A percentile compares a stretch with the other conserved stretches of the same genome.
phyloP scores from a whole-genome alignment of 352 stramenopile genomes.

The Phytophthora meadii region DNA sequence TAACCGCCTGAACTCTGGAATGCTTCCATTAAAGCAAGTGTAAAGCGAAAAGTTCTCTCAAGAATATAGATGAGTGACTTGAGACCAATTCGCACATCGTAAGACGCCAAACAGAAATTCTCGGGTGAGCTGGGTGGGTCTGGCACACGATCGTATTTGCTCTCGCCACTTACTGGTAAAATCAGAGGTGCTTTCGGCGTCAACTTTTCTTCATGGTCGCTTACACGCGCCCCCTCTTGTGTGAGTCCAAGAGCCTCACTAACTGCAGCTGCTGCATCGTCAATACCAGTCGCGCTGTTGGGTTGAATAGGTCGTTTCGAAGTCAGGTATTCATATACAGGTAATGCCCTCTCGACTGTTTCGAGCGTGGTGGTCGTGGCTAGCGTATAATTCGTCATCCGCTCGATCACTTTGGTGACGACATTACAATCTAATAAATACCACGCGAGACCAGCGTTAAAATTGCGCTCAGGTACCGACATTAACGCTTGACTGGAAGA shows the following conservation, averaged over 20 bases:
- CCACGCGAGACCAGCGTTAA: constrained; percentile 78
- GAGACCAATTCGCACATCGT: constrained; percentile 60
- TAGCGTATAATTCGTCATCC: constrained; percentile 48
- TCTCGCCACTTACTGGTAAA: background rate
- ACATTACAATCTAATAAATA: constrained; percentile 76
- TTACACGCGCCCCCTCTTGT: constrained; percentile 2
- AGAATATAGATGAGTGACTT: constrained; percentile 63
- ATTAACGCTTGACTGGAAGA: constrained; percentile 51
- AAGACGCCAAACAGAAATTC: constrained; percentile 46
- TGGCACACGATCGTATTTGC: background rate
- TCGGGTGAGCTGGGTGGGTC: constrained; percentile 9
- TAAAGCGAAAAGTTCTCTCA: constrained; percentile 71
- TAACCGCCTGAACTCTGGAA: constrained; percentile 77
- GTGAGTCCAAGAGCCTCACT: constrained; percentile 71
- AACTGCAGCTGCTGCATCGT: constrained; percentile 55
- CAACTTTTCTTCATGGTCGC: background rate
- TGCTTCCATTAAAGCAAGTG: constrained; percentile 67
- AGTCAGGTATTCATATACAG: constrained; percentile 11
- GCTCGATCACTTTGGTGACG: constrained; percentile 52
- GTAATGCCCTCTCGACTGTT: constrained; percentile 45
- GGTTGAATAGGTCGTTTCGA: constrained; percentile 6
- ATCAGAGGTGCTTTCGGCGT: background rate
- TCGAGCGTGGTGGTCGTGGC: constrained; percentile 40
- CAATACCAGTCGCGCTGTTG: constrained; percentile 9
- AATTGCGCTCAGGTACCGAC: constrained; percentile 60